phyloP scores from a whole-genome alignment of 1,284 basidiomycete species.

The Cutaneotrichosporon daszewskae region DNA sequence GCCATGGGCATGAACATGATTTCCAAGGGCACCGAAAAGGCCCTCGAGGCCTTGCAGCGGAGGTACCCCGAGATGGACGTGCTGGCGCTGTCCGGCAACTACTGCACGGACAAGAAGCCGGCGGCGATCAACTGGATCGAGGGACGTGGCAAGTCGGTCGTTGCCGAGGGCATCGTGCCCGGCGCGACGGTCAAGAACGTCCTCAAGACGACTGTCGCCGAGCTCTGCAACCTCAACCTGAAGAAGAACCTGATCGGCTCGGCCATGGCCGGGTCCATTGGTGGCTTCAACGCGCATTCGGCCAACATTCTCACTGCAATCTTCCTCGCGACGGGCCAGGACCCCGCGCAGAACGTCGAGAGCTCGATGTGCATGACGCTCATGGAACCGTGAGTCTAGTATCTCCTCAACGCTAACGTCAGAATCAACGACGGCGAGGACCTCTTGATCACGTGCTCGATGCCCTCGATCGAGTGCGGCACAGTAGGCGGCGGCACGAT shows the following conservation, averaged over 20 bases:
- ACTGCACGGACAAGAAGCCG: constrained; percentile 99
- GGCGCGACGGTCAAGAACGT: constrained; percentile 83
- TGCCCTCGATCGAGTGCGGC: constrained; percentile 95
- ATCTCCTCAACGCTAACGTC: no score
- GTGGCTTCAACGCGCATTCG: constrained; percentile 98
- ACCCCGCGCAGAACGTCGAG: constrained; percentile 98
- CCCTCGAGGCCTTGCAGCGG: constrained; percentile 71
- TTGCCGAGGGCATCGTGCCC: constrained; percentile 90
- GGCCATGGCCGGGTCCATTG: constrained; percentile 94
- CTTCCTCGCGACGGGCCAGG: constrained; percentile 95
- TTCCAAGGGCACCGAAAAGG: constrained; percentile 90
- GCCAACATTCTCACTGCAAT: constrained; percentile 96
- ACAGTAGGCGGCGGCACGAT: constrained; percentile 95
- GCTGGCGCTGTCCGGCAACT: constrained; percentile 93
- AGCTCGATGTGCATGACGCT: constrained; percentile 97
- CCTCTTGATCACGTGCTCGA: constrained; percentile 82
- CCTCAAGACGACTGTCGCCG: constrained; percentile 90
- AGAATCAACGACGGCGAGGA: constrained; percentile 85
- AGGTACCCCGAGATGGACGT: constrained; percentile 90
- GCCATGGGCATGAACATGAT: constrained; percentile 99
- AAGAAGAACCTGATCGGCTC: constrained; percentile 98
- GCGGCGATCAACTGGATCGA: constrained; percentile 99
- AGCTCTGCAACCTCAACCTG: constrained; percentile 83
- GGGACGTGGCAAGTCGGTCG: constrained; percentile 94
- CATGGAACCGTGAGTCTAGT: constrained; percentile 91